Base-by-base conservation (phyloP, 2,329 filamentous ascomycete species). In the Blastomyces percursus region DNA sequence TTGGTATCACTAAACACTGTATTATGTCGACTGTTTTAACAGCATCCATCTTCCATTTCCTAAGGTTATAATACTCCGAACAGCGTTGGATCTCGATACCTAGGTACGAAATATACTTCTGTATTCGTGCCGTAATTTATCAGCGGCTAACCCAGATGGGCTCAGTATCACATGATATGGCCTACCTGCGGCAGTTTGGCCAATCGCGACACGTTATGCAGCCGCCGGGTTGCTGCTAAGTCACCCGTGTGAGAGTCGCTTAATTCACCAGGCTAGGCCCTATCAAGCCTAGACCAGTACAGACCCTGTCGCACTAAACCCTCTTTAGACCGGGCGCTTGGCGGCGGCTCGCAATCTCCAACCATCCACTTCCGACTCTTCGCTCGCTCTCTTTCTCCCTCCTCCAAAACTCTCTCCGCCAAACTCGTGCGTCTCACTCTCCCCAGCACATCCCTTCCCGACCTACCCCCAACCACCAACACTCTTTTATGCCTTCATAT, bases 401-500 rank as follows among this genome's bases (percentile, higher is more conserved):
- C 44, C 62, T 55, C 48, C 62, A 57, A 62, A 61, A 50, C 48
- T 50, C 60, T 52, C 62, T 48, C 44, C 62, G n/a, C 48, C 58
- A 63, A 59, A 62, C 66, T 65, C 63, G 24, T 51, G 24, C 63
- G 64, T 67, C 64, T 64, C 56, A 60, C 60, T 61, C 63, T 57
- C 61, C 61, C 55, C 59, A 64, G 61, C 57, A 59, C 50, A 57
- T 63, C 69, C 69, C 69, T 71, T 67, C 64, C 72, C 70, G 69
- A 70, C 69, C 70, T 64, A 67, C 71, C 67, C 71, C 68, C 69
- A 67, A 30, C 51, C 60, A 62, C 61, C 59, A 60, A 54, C 55
- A 62, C 40, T 62, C 63, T 67, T 66, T 66, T 65, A 66, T 64
- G 66, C 60, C 62, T 61, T 63, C 64, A 60, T 64, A 63, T 63